Conservation (phyloP, 2,329 filamentous ascomycete species). For the Cryphonectria radicalis region DNA sequence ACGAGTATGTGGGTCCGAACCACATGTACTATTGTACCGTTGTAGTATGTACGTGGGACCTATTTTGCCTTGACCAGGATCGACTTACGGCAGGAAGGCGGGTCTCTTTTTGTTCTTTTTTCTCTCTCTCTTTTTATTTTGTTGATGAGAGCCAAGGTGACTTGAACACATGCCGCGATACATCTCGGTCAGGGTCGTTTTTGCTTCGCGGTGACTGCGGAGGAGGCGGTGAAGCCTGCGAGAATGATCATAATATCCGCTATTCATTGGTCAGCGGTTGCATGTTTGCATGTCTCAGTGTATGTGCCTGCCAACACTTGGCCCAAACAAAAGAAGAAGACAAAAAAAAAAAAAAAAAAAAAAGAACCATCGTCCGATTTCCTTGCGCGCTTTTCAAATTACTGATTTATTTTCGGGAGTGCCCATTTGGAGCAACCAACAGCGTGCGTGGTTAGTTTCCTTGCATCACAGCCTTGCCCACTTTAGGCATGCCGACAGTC, state of each 20-base stretch:
- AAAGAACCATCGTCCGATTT: neutral
- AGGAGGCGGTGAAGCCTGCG: constrained; percentile 24
- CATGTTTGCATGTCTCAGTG: neutral
- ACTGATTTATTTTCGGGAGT: neutral
- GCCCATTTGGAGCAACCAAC: neutral
- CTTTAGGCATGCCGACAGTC: constrained; percentile 23
- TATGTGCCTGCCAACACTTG: no score
- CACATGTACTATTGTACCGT: neutral
- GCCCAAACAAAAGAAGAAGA: no score
- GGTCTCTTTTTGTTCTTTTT: constrained; percentile 19
- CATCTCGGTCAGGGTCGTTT: constrained; percentile 27
- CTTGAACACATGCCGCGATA: constrained; percentile 18
- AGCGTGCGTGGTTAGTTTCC: neutral
- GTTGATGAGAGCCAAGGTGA: constrained; percentile 30
- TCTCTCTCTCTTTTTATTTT: no score
- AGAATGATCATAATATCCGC: neutral
- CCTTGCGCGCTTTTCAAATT: neutral
- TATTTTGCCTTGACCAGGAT: constrained; percentile 20
- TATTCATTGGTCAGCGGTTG: neutral
- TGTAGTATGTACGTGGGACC: constrained; percentile 13
- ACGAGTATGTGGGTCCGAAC: constrained; percentile 5
- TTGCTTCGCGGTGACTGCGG: constrained; percentile 16
- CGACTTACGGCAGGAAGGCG: constrained; percentile 23
- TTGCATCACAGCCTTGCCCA: constrained; percentile 27
- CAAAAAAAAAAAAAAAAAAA: no score